Evolutionary conservation across 257 asterid genomes (phyloP), one percentile per base, ranked within the genome.

Genomic region (Nicotiana noctiflora): DNA sequence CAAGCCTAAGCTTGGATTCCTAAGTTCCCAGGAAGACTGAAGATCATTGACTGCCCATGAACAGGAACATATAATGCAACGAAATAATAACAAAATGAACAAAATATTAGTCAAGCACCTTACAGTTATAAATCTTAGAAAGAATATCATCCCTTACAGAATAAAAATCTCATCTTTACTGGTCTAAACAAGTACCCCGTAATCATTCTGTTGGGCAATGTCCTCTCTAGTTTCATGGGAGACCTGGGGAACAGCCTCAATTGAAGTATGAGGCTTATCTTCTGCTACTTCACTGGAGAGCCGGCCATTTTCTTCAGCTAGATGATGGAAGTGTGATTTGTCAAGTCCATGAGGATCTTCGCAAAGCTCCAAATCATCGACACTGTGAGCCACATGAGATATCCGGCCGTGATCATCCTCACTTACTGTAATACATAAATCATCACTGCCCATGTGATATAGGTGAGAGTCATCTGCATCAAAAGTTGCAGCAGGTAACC

Each of bases 191-290:
- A 86, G 64, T 21, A 89, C 89, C 19, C 81, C 81, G 74, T 83
- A 84, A 53, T 88, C 91, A 46, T 77, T 89, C 80, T 89, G 90
- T 82, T 74, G 86, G 6, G 90, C 81, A 59, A 89, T 87, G 61
- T 91, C 97, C 87, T 90, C 95, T 6, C 88, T 83, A 75, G 83
- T 88, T 86, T 86, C 89, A 21, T 87, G 87, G 32, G 91, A 62
- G 63, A 90, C 77, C 56, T 84, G 93, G 56, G 88, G 91, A 80
- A 88, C 88, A 57, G 79, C 85, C 40, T 79, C 87, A 18, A 83
- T 82, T 25, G 84, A 80, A 27, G 85, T 80, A 86, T 84, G 84
- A 31, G 92, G 85, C 18, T 52, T 84, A n/a, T 72, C 83, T 77
- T 86, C 92, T 51, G 80, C 87, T 3, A 88, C 79, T 77, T 87